Conservation (phyloP, 139 green algal species). For the Chlorella sp. region DNA sequence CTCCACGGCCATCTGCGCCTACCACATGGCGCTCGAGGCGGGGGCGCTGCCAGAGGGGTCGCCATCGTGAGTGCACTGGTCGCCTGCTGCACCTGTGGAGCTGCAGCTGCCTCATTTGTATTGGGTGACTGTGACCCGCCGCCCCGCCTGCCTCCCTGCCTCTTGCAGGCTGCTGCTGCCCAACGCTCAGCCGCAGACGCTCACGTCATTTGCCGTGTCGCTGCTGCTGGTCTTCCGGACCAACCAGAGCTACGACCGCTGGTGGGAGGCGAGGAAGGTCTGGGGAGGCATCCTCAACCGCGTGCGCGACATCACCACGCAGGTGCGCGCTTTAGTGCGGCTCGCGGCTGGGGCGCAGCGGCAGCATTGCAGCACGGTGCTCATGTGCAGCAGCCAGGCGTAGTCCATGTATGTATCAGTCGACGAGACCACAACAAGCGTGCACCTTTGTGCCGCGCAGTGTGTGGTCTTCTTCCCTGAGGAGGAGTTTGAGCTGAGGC, state of each 20-base stretch:
- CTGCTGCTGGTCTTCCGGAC: slow-evolving; percentile 23
- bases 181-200: slow-evolving; percentile 16
- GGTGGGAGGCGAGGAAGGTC: slow-evolving; percentile 29
- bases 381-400: too few relatives aligned
- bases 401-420: too few relatives aligned
- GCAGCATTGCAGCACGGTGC: not conserved
- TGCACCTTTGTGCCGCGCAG: too few relatives aligned
- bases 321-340: slow-evolving; percentile 5
- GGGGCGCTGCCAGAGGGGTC: not conserved
- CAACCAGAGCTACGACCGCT: slow-evolving; percentile 19
- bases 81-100: too few relatives aligned
- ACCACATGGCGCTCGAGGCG: not conserved
- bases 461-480: slow-evolving; percentile 23
- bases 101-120: too few relatives aligned
- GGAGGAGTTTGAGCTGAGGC: slow-evolving; percentile 24
- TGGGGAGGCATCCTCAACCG: slow-evolving; percentile 35
- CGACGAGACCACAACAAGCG: too few relatives aligned
- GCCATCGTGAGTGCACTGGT: not conserved
- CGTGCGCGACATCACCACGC: slow-evolving; percentile 29
- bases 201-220: slow-evolving; percentile 30
- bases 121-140: not conserved
- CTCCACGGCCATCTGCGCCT: not conserved
- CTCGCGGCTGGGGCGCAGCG: not conserved
- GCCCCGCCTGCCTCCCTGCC: not conserved
- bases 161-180: slow-evolving; percentile 13